Evolutionary conservation across 768 basidiomycete genomes (phyloP), one percentile per base, ranked within the genome.

Genomic region (Coprinopsis strossmayeri): DNA sequence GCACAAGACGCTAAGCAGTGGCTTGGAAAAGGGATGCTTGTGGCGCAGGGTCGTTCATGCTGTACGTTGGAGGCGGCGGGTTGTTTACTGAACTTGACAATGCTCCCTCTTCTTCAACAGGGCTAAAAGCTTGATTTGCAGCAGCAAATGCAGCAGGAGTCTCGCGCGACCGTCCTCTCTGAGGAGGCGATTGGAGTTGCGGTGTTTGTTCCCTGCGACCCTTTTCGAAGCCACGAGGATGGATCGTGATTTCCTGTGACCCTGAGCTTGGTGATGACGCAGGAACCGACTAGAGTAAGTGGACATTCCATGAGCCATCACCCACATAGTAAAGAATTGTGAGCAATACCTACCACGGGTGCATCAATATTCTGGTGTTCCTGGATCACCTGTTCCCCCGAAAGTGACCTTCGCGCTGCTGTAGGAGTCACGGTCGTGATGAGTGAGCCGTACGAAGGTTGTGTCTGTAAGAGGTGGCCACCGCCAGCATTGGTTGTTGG

Each of bases 141-240:
- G 48, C 48, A 17, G 34, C 48, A 10, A 18, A 5, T 23, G 48
- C 48, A 7, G 48, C 48, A 24, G 48, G 48, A 9, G 17, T 34
- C 41, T 35, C 32, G 1, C 49, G 27, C 5, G 34, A 17, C 12
- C 49, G 18, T 0, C 23, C 3, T n/a, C 49, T 42, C 30, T 34
- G 48, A 2, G 49, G 49, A 13, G 49, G 49, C 3, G 49, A 20
- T 35, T 45, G 42, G 13, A 50, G 43, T 18, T 45, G 49, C 21
- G 43, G 48, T 15, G 30, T 39, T 15, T 23, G 47, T 5, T 48
- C 48, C 20, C 23, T 18, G 4, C 49, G 30, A n/a, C 18, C 34
- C 27, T 50, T 50, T 25, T 50, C 42, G 15, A 17, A 42, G 2
- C 48, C 48, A 18, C 13, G 26, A 7, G 49, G 34, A n/a, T 41